Evolutionary conservation across 495 filamentous ascomycete genomes (phyloP), one percentile per base, ranked within the genome.

Genomic region (Penicillium daleae): DNA sequence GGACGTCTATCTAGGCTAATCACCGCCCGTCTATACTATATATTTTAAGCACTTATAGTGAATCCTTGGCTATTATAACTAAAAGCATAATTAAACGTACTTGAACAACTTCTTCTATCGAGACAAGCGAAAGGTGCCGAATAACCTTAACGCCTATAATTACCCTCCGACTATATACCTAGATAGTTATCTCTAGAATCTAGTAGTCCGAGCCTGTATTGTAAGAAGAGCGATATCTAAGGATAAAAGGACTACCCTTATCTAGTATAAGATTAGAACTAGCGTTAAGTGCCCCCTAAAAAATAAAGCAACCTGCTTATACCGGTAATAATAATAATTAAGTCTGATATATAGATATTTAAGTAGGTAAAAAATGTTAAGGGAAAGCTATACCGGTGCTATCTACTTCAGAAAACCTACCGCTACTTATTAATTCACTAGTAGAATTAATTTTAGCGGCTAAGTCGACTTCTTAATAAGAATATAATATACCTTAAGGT

Each of bases 11-110:
- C 21, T 15, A 49, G 2, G 46, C 46, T 49, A 49, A 26, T 49
- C 12, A 49, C 46, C 46, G 46, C 46, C 46, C 46, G 46, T 49
- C 46, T 26, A 49, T 49, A 21, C 46, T 15, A 49, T 49, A 6
- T 49, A 49, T 49, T 24, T 49, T n/a, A n/a, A n/a, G n/a, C n/a
- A n/a, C n/a, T n/a, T n/a, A n/a, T n/a, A n/a, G n/a, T n/a, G n/a
- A n/a, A n/a, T n/a, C n/a, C n/a, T n/a, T n/a, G n/a, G n/a, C n/a
- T n/a, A n/a, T n/a, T n/a, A n/a, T n/a, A n/a, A n/a, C n/a, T n/a
- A n/a, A n/a, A n/a, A n/a, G n/a, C n/a, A n/a, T n/a, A n/a, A n/a
- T n/a, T n/a, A n/a, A n/a, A n/a, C n/a, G n/a, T n/a, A n/a, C n/a
- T n/a, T n/a, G n/a, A n/a, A n/a, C n/a, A n/a, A n/a, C n/a, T n/a